Percentiles rank a stretch among this genome's conserved stretches.
Conservation (phyloP, 73 alveolate species). For the Paramecium octaurelia region DNA sequence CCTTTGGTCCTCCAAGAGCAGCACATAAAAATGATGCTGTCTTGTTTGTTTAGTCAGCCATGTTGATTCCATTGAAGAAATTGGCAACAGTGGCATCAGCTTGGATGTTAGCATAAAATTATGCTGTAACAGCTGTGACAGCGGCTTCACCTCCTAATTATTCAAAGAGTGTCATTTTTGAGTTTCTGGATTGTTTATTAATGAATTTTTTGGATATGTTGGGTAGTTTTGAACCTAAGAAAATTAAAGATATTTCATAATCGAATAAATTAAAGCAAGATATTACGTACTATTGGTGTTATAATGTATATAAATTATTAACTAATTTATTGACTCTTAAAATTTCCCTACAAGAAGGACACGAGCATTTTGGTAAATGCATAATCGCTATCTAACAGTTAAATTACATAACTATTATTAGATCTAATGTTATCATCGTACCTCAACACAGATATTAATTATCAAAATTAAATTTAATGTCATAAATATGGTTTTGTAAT, state of each 20-base stretch:
- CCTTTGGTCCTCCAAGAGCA: conserved; percentile 71
- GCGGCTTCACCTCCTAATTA: conserved; percentile 71
- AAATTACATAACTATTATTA: neutral
- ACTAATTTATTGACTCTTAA: neutral
- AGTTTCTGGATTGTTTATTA: neutral
- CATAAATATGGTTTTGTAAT: neutral
- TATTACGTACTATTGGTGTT: neutral
- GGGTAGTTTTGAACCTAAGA: neutral
- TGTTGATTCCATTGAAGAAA: conserved; percentile 70
- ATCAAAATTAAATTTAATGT: neutral
- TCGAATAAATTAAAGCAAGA: neutral
- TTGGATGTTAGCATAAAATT: conserved; percentile 63
- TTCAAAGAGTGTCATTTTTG: neutral
- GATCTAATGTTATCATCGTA: neutral
- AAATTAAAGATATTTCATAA: neutral
- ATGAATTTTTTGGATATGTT: neutral
- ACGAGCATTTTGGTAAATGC: neutral
- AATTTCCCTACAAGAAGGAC: neutral
- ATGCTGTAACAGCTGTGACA: conserved; percentile 62
- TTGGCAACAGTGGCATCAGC: conserved; percentile 65
- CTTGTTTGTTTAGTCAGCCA: conserved; percentile 50
- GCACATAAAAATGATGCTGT: conserved; percentile 54
- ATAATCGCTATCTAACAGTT: neutral
- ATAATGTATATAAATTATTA: neutral
- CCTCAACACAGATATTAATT: neutral